Conservation (phyloP, 495 filamentous ascomycete genomes). For the Staphylotrichum tortipilum region DNA sequence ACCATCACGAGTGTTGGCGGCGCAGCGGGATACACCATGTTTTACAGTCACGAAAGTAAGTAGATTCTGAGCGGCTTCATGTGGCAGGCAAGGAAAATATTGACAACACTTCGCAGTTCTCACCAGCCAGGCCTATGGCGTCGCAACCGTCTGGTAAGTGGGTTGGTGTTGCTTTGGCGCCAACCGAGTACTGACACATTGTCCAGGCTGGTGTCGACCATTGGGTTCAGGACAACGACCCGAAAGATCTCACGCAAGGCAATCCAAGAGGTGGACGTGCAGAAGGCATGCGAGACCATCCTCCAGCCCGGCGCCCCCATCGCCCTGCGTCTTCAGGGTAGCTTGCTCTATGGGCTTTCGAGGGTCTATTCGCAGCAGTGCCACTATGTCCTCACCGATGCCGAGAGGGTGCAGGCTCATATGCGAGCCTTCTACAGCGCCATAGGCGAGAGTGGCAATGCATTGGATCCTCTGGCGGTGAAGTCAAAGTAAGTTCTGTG, state of each 20-base stretch:
- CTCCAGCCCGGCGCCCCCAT: constrained; percentile 77
- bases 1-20: no score
- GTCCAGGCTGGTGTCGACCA: constrained; percentile 79
- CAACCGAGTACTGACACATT: background rate
- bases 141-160: constrained; percentile 86
- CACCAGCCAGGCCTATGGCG: constrained; percentile 77
- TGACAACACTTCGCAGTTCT: constrained; percentile 52
- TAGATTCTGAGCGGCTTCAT: background rate
- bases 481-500: constrained; percentile 58
- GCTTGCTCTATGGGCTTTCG: constrained; percentile 76
- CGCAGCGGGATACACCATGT: constrained; percentile 47
- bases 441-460: constrained; percentile 26
- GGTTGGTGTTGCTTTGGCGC: background rate
- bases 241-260: constrained; percentile 76
- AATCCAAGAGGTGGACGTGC: constrained; percentile 79
- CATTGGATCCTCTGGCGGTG: constrained; percentile 62
- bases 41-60: constrained; percentile 85
- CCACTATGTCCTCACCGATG: constrained; percentile 72
- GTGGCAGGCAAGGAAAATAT: background rate
- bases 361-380: constrained; percentile 82
- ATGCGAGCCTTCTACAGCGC: constrained; percentile 58
- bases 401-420: constrained; percentile 62
- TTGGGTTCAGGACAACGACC: constrained; percentile 57
- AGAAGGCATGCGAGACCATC: constrained; percentile 80
- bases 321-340: constrained; percentile 86